These are phyloP conservation scores for Phytopythium helicoides DNA, from an alignment of 352 stramenopile species.

Conservation along the genomic window DNA sequence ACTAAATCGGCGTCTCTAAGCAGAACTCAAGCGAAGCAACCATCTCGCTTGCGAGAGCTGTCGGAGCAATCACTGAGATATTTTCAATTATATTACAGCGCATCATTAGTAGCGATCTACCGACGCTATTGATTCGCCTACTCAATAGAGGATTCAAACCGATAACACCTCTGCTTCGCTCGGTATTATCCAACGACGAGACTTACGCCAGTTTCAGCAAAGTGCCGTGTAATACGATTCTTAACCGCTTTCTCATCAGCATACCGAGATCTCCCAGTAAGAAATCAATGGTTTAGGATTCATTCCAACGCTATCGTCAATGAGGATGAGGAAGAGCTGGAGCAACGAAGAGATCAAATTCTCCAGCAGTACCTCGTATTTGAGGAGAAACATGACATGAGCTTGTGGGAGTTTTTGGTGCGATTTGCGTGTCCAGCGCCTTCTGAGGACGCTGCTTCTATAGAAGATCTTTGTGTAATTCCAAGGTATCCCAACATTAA, in stretches of 20 bases:
- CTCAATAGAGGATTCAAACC: slow-evolving; percentile 23
- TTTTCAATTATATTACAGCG: slow-evolving; percentile 36
- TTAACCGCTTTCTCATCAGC: slow-evolving; percentile 34
- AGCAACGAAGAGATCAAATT: slow-evolving; percentile 57
- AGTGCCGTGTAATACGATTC: slow-evolving; percentile 29
- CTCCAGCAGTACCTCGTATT: slow-evolving; percentile 19
- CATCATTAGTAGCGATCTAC: slow-evolving; percentile 38
- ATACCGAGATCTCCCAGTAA: slow-evolving; percentile 26
- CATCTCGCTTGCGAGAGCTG: slow-evolving; percentile 6
- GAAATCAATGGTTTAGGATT: slow-evolving; percentile 10
- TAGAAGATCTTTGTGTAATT: too few species aligned
- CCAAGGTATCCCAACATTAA: too few species aligned
- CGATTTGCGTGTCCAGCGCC: slow-evolving; percentile 17
- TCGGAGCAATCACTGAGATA: slow-evolving; percentile 27
- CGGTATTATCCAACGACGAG: slow-evolving; percentile 3
- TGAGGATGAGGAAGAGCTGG: slow-evolving; percentile 46
- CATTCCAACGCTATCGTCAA: slow-evolving; percentile 4
- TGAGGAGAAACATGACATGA: slow-evolving; percentile 26
- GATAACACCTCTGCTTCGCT: slow-evolving; percentile 24
- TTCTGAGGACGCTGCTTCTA: too few species aligned
- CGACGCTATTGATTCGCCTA: slow-evolving; percentile 33
- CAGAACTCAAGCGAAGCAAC: slow-evolving; percentile 2
- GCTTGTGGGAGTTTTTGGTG: slow-evolving; percentile 34
- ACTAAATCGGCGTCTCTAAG: slow-evolving; percentile 24
- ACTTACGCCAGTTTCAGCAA: too few species aligned